Percentiles rank a stretch among this genome's conserved stretches.
Conservation (phyloP, 2,329 filamentous ascomycete species). For the Sclerotinia borealis region DNA sequence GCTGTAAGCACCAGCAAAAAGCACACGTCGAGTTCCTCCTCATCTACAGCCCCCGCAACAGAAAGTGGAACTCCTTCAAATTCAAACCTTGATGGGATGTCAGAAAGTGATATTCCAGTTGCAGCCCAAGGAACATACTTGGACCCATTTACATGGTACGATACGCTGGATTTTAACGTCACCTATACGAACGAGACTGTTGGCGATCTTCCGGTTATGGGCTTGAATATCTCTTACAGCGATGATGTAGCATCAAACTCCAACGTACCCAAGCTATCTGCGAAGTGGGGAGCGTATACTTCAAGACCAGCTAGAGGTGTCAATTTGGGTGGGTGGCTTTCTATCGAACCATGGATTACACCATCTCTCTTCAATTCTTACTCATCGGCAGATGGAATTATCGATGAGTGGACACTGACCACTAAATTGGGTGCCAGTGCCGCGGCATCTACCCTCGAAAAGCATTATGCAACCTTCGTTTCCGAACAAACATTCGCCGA, state of each 20-base stretch:
- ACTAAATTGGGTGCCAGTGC: constrained; percentile 60
- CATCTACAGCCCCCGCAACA: constrained; percentile 14
- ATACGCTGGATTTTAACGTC: constrained; percentile 85
- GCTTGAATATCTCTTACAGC: constrained; percentile 78
- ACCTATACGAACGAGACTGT: constrained; percentile 85
- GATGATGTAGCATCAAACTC: constrained; percentile 73
- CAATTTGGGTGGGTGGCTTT: constrained; percentile 91
- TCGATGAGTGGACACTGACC: constrained; percentile 84
- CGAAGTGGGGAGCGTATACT: constrained; percentile 71
- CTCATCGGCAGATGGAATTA: constrained; percentile 48
- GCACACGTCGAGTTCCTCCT: constrained; percentile 34
- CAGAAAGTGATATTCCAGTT: constrained; percentile 44
- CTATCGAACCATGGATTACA: constrained; percentile 90
- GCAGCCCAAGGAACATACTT: constrained; percentile 68
- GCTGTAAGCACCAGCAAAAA: constrained; percentile 63
- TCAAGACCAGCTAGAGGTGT: constrained; percentile 79
- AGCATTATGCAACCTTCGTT: constrained; percentile 87
- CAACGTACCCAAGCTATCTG: constrained; percentile 70
- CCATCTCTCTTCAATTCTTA: constrained; percentile 77
- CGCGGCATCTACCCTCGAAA: constrained; percentile 65
- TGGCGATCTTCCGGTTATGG: constrained; percentile 86
- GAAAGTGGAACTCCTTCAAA: constrained; percentile 30
- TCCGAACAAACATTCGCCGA: constrained; percentile 77
- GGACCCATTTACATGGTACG: constrained; percentile 88
- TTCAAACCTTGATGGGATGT: constrained; percentile 47